phyloP scores from a whole-genome alignment of 352 stramenopile species.

The Pilasporangium apinafurcum region DNA sequence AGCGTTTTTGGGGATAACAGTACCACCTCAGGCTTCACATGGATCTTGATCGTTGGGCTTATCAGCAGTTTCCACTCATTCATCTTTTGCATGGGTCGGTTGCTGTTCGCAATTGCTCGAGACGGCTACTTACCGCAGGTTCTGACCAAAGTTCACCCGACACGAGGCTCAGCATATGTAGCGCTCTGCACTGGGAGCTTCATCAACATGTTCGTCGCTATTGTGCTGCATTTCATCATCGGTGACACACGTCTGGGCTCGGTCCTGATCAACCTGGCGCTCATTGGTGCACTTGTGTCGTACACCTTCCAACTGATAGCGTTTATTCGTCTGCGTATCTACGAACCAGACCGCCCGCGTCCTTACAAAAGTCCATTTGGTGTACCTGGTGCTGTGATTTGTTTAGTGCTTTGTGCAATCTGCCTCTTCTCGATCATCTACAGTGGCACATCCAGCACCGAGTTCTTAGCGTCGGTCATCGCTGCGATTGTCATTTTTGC shows the following conservation, averaged over 20 bases:
- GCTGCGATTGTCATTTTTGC: constrained; percentile 37
- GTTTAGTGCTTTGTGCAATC: constrained; percentile 33
- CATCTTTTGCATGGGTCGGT: constrained; percentile 59
- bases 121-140: constrained; percentile 50
- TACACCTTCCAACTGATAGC: constrained; percentile 59
- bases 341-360: constrained; percentile 36
- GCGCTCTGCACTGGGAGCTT: constrained; percentile 33
- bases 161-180: constrained; percentile 28
- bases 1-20: constrained; percentile 61
- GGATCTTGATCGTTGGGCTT: constrained; percentile 52
- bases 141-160: constrained; percentile 44
- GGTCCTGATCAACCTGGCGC: constrained; percentile 62
- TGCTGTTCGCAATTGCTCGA: constrained; percentile 58
- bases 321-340: constrained; percentile 50
- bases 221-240: constrained; percentile 53
- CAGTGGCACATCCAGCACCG: constrained; percentile 35
- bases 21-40: constrained; percentile 54
- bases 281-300: constrained; percentile 53
- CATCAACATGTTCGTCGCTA: constrained; percentile 31
- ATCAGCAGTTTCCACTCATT: constrained; percentile 64
- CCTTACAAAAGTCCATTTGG: constrained; percentile 58
- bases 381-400: constrained; percentile 37
- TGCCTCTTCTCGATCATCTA: constrained; percentile 60
- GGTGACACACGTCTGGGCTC: constrained; percentile 46
- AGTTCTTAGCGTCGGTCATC: constrained; percentile 57